Evolutionary conservation across 2,329 filamentous ascomycete genomes (phyloP).

Genomic region (Penicillium sp.): DNA sequence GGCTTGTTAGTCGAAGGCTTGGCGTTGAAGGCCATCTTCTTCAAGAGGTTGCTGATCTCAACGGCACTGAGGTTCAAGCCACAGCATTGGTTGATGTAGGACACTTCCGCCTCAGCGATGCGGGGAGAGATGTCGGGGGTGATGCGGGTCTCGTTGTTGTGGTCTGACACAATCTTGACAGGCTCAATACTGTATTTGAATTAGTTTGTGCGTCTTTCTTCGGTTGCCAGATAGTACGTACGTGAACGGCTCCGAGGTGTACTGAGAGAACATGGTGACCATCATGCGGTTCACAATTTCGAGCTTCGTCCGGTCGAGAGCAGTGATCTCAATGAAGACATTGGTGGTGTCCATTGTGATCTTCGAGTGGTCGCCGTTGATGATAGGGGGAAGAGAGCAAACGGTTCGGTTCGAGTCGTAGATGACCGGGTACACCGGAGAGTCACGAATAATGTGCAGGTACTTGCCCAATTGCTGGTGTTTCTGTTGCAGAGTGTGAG

Average conservation of each 20-base stretch:
- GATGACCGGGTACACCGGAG: constrained; percentile 91
- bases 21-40: constrained; percentile 84
- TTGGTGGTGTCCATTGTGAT: constrained; percentile 88
- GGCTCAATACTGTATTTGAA: constrained; percentile 62
- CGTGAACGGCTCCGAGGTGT: constrained; percentile 82
- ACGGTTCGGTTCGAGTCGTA: constrained; percentile 82
- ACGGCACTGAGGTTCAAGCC: constrained; percentile 71
- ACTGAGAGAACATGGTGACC: constrained; percentile 93
- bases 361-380: constrained; percentile 96
- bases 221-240: constrained; percentile 24
- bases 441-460: constrained; percentile 90
- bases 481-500: constrained; percentile 49
- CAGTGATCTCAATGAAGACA: constrained; percentile 95
- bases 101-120: constrained; percentile 72
- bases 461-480: constrained; percentile 88
- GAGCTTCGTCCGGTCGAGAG: constrained; percentile 90
- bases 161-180: constrained; percentile 82
- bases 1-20: constrained; percentile 64
- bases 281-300: constrained; percentile 95
- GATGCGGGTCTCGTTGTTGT: constrained; percentile 77
- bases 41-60: constrained; percentile 71
- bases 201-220: constrained; percentile 4
- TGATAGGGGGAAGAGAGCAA: constrained; percentile 92
- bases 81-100: constrained; percentile 90
- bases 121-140: constrained; percentile 76